Evolutionary conservation across 345 rosid species (phyloP).

Genomic region (Populus alba): DNA sequence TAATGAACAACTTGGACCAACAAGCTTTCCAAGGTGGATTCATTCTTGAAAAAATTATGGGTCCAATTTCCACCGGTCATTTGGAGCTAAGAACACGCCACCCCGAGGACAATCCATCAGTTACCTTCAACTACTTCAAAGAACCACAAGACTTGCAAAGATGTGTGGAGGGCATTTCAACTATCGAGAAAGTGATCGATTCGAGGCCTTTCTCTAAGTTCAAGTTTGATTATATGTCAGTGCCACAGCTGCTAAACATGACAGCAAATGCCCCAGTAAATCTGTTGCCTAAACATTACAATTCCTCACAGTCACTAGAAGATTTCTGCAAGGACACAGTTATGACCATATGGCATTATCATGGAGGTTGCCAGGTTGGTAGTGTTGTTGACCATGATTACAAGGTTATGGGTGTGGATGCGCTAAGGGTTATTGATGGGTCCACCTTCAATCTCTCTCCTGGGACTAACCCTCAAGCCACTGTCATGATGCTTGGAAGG

Average conservation of each 20-base stretch:
- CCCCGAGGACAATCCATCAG: constrained; percentile 25
- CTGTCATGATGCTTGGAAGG: constrained; percentile 34
- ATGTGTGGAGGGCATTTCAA: constrained; percentile 24
- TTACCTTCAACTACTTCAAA: constrained; percentile 33
- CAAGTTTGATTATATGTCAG: not conserved
- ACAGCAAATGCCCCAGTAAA: constrained; percentile 24
- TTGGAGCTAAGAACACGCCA: constrained; percentile 10
- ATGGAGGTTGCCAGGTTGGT: constrained; percentile 34
- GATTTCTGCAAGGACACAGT: constrained; percentile 31
- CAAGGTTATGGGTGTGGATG: constrained; percentile 28
- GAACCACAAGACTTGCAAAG: constrained; percentile 18
- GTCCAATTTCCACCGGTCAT: constrained; percentile 28
- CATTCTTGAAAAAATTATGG: constrained; percentile 24
- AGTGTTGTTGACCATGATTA: constrained; percentile 21
- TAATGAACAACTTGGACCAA: constrained; percentile 18
- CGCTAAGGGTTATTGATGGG: constrained; percentile 25
- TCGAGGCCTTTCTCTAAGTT: constrained; percentile 25
- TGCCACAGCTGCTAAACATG: constrained; percentile 19
- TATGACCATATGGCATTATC: constrained; percentile 38
- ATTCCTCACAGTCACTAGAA: constrained; percentile 13
- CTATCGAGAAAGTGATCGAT: constrained; percentile 9
- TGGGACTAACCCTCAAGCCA: constrained; percentile 35
- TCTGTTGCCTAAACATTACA: constrained; percentile 18
- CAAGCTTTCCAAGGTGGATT: constrained; percentile 29
- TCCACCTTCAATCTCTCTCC: constrained; percentile 29